Evolutionary conservation across 140 eudicot species (phyloP).

Genomic region (Oenanthe javanica): DNA sequence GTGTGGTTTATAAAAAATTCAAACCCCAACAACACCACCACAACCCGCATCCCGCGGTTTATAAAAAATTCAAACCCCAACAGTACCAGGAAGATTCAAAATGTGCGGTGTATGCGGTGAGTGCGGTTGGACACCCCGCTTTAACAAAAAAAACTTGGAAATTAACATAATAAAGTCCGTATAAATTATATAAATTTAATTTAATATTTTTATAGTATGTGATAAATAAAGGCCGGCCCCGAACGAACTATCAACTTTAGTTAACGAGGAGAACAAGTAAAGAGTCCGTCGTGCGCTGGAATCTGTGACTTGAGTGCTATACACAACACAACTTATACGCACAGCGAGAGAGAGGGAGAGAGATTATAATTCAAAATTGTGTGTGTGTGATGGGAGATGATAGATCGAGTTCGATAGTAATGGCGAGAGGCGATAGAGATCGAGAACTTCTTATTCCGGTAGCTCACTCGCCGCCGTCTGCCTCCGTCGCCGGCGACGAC

Average conservation of each 20-base stretch:
- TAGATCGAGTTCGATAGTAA: background rate
- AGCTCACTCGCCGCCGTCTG: background rate
- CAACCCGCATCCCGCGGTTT: too few species aligned
- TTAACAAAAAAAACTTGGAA: too few species aligned
- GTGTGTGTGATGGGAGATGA: conserved; percentile 5
- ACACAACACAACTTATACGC: background rate
- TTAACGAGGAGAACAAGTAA: too few species aligned
- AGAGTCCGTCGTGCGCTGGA: background rate
- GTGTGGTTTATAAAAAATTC: too few species aligned
- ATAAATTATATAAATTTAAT: too few species aligned
- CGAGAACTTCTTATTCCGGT: background rate
- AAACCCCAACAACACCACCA: too few species aligned
- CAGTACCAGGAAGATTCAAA: too few species aligned
- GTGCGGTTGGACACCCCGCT: too few species aligned
- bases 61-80: too few species aligned
- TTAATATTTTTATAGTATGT: too few species aligned
- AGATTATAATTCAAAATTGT: background rate
- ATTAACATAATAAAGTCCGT: too few species aligned
- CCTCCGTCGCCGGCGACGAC: background rate
- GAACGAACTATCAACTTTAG: background rate
- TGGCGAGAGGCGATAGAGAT: conserved; percentile 11
- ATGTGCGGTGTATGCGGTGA: too few species aligned
- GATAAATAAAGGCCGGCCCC: background rate
- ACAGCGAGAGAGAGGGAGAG: background rate
- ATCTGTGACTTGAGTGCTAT: background rate